phyloP scores from a whole-genome alignment of 31 red algal genomes.

The Odonthalia washingtoniensis region DNA sequence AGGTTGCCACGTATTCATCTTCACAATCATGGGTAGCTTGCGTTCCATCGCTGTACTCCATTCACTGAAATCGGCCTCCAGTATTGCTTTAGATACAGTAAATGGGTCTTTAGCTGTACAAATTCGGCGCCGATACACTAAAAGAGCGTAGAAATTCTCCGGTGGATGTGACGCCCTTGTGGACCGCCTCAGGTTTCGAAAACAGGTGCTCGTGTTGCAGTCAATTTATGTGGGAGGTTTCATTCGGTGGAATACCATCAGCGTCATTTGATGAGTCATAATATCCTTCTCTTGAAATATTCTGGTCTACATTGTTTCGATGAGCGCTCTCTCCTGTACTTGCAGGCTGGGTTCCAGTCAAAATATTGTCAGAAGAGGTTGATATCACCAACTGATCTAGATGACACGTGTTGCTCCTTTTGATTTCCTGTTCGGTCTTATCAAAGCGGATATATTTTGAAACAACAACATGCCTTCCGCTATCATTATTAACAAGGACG shows the following conservation, averaged over 20 bases:
- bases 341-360: too few species aligned
- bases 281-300: too few species aligned
- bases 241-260: too few species aligned
- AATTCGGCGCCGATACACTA: not conserved
- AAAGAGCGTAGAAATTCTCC: not conserved
- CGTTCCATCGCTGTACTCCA: not conserved
- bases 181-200: not conserved
- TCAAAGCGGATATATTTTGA: not conserved
- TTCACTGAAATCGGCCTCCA: not conserved
- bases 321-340: too few species aligned
- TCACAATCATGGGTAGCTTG: not conserved
- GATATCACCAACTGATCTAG: too few species aligned
- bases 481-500: not conserved
- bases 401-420: too few species aligned
- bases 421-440: too few species aligned
- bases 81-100: not conserved
- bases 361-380: too few species aligned
- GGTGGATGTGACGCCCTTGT: not conserved
- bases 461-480: not conserved
- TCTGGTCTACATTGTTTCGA: too few species aligned
- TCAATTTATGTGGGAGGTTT: not conserved
- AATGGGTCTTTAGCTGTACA: not conserved
- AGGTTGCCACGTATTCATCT: not conserved
- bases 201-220: not conserved
- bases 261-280: too few species aligned